phyloP scores from a whole-genome alignment of 1,284 basidiomycete genomes.

The Inonotus hispidus region DNA sequence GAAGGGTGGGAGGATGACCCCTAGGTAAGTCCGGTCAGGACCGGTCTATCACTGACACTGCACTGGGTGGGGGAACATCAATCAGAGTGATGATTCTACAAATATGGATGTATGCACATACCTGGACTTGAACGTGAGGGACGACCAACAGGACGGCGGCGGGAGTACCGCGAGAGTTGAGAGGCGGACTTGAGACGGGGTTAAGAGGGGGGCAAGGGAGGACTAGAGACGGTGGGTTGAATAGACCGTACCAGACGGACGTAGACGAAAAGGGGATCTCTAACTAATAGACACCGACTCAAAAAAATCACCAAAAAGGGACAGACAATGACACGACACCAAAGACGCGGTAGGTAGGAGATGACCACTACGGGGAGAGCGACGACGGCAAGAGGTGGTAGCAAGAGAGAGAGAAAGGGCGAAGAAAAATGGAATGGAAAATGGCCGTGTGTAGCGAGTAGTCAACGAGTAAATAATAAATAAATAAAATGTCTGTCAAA shows the following conservation, averaged over 20 bases:
- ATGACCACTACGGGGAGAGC: neutral
- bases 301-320: neutral
- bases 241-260: constrained; percentile 14
- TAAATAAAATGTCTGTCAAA: too few relatives aligned
- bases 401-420: neutral
- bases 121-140: neutral
- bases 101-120: neutral
- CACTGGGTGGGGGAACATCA: neutral
- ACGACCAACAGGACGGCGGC: neutral
- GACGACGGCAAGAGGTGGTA: neutral
- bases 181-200: neutral
- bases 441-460: neutral
- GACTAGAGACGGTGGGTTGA: neutral
- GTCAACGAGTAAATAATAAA: neutral
- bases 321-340: neutral
- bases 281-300: neutral
- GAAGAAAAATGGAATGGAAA: neutral
- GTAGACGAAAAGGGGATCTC: constrained; percentile 3
- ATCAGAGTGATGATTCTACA: neutral
- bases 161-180: neutral
- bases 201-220: neutral
- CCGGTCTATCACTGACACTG: neutral
- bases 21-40: neutral
- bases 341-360: neutral
- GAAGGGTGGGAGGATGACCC: neutral